These are phyloP conservation scores for Paraleonurus japonicus DNA, from an alignment of 257 asterid genomes.

Conservation along the genomic window DNA sequence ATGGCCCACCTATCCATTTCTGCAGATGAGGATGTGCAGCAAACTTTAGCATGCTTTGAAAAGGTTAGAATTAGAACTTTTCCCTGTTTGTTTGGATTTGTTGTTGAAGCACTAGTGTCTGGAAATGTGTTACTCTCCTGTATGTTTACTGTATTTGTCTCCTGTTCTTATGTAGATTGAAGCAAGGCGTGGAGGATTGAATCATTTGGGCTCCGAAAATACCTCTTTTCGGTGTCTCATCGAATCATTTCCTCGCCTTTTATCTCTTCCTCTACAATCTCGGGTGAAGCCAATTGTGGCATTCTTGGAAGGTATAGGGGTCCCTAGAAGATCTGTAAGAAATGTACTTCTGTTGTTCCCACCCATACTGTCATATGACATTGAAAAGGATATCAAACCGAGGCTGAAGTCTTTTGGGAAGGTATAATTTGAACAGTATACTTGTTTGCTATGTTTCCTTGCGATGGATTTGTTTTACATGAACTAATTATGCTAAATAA, in stretches of 20 bases:
- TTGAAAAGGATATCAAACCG: constrained; percentile 69
- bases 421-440: constrained; percentile 38
- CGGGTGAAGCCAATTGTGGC: constrained; percentile 53
- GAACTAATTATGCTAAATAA: not conserved
- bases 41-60: constrained; percentile 84
- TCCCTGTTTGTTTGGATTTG: not conserved
- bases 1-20: constrained; percentile 73
- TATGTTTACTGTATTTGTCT: not conserved
- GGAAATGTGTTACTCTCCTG: constrained; percentile 4
- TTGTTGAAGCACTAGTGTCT: not conserved
- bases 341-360: constrained; percentile 67
- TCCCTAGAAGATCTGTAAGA: constrained; percentile 50
- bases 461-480: constrained; percentile 2
- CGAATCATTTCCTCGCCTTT: constrained; percentile 88
- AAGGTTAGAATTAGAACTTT: constrained; percentile 58
- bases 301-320: constrained; percentile 64
- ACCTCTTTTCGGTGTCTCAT: constrained; percentile 69
- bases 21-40: constrained; percentile 87
- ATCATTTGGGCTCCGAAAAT: constrained; percentile 52
- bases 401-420: constrained; percentile 54
- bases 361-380: constrained; percentile 59
- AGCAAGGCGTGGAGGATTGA: constrained; percentile 95
- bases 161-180: constrained; percentile 50
- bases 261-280: constrained; percentile 55
- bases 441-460: not conserved